A percentile compares a stretch with the other conserved stretches of the same genome.
These are phyloP conservation scores for Mortierella sp. DNA, from an alignment of 371 early-diverging fungal genomes.

Conservation along the genomic window DNA sequence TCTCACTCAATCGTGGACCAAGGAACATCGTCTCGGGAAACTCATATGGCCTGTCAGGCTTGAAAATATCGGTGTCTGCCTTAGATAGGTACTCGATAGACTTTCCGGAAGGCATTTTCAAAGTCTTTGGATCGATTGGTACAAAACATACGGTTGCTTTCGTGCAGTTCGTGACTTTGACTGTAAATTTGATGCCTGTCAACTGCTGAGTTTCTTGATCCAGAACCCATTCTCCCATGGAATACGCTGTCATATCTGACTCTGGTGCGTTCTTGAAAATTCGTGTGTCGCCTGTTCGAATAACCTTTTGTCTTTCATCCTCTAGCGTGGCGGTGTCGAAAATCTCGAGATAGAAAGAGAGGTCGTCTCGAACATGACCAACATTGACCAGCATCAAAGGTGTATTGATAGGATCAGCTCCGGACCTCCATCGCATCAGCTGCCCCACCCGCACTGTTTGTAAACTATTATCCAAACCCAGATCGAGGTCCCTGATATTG, in stretches of 20 bases:
- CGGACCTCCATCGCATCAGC: slow-evolving; percentile 47
- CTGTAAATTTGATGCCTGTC: slow-evolving; percentile 42
- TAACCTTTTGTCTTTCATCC: slow-evolving; percentile 9
- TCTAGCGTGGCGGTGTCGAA: slow-evolving; percentile 39
- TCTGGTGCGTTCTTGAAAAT: slow-evolving; percentile 23
- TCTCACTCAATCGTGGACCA: slow-evolving; percentile 36
- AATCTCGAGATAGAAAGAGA: slow-evolving; percentile 40
- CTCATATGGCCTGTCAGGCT: slow-evolving; percentile 44
- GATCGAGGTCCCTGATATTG: slow-evolving; percentile 24
- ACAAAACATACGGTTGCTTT: slow-evolving; percentile 19
- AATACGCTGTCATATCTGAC: slow-evolving; percentile 18
- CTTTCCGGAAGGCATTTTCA: slow-evolving; percentile 20
- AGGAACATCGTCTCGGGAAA: slow-evolving; percentile 36
- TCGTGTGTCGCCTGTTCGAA: slow-evolving; percentile 10
- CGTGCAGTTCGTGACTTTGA: slow-evolving; percentile 44
- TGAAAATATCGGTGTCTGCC: slow-evolving; percentile 47
- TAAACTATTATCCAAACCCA: slow-evolving; percentile 17
- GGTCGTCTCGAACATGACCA: slow-evolving; percentile 37
- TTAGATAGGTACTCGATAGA: slow-evolving; percentile 38
- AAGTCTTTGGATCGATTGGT: slow-evolving; percentile 34
- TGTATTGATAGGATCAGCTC: slow-evolving; percentile 20
- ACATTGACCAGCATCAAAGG: slow-evolving; percentile 52
- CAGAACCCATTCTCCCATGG: slow-evolving; percentile 56
- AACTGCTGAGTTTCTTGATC: slow-evolving; percentile 35
- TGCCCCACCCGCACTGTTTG: slow-evolving; percentile 40